Base-by-base conservation (phyloP, 352 stramenopile genomes). In the Aphanomyces astaci region DNA sequence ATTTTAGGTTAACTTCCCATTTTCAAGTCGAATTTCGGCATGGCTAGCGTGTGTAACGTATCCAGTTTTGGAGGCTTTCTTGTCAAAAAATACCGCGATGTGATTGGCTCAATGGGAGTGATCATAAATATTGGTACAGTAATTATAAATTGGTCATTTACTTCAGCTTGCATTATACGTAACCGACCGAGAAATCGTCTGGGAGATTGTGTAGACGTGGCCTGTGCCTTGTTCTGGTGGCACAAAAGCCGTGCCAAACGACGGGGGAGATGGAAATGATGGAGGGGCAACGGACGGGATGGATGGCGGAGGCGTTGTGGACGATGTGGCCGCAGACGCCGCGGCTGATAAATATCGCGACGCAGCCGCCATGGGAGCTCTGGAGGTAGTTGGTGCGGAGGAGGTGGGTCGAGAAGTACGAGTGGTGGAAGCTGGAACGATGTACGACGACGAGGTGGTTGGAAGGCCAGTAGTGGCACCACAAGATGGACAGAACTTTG, bases 121-220 rank as follows among this genome's bases (percentile, higher is more conserved):
- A n/a, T n/a, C n/a, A n/a, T n/a, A n/a, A n/a, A n/a, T n/a, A n/a
- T n/a, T n/a, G n/a, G n/a, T n/a, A n/a, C n/a, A n/a, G n/a, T n/a
- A n/a, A n/a, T n/a, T n/a, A n/a, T n/a, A n/a, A n/a, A n/a, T n/a
- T n/a, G n/a, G n/a, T n/a, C n/a, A n/a, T n/a, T n/a, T n/a, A 9
- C 7, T 36, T 59, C 13, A 59, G n/a, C 46, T 68, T 17, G 49
- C 39, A 17, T 51, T 68, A 28, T 68, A 68, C 13, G 62, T 68
- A 10, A 68, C 62, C 9, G 62, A 68, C 1, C 62, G 62, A 19
- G 62, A 59, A 11, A 68, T 45, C 4, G 62, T 68, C 27, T 68
- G 62, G 4, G 62, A 59, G 9, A 68, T 52, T n/a, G 43, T 39
- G 62, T 68, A 68, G 15, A 68, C 46, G 33, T 68, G 62, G 46